Evolutionary conservation across 345 rosid genomes (phyloP).

Genomic region (Iberis pinnata): DNA sequence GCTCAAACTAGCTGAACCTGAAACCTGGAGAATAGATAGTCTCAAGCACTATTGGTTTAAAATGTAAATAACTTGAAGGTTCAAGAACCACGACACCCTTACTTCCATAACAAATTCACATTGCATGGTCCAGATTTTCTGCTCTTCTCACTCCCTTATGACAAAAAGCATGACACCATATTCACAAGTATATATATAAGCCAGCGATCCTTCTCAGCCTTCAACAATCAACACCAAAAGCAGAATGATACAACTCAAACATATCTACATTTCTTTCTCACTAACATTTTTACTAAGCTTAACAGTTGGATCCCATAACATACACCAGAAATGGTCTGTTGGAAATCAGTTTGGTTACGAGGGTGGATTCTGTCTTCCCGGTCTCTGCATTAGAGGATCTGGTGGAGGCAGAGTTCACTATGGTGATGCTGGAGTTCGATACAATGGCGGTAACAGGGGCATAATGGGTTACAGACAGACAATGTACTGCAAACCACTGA

Average conservation of each 20-base stretch:
- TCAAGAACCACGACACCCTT: too few species aligned
- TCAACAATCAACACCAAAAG: slow-evolving; percentile 5
- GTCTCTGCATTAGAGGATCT: slow-evolving; percentile 26
- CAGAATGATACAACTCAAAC: slow-evolving; percentile 26
- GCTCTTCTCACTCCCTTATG: too few species aligned
- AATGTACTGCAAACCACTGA: slow-evolving; percentile 21
- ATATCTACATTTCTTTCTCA: slow-evolving; percentile 11
- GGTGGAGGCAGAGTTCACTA: slow-evolving; percentile 12
- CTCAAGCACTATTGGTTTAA: not conserved
- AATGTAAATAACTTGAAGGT: not conserved
- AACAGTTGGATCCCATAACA: slow-evolving; percentile 16
- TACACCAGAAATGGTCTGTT: slow-evolving; percentile 20
- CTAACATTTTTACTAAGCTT: slow-evolving; percentile 23
- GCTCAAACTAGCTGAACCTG: not conserved
- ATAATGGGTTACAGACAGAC: slow-evolving; percentile 3
- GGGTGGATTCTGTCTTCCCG: slow-evolving; percentile 28
- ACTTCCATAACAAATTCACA: too few species aligned
- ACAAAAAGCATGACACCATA: too few species aligned
- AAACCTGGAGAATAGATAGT: slow-evolving; percentile 1
- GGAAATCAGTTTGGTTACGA: slow-evolving; percentile 17
- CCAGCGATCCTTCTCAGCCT: too few species aligned
- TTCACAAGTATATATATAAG: too few species aligned
- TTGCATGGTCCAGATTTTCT: too few species aligned
- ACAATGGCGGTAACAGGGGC: not conserved
- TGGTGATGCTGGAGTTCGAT: not conserved